Conservation (phyloP, 768 basidiomycete genomes). For the Pholiota molesta region DNA sequence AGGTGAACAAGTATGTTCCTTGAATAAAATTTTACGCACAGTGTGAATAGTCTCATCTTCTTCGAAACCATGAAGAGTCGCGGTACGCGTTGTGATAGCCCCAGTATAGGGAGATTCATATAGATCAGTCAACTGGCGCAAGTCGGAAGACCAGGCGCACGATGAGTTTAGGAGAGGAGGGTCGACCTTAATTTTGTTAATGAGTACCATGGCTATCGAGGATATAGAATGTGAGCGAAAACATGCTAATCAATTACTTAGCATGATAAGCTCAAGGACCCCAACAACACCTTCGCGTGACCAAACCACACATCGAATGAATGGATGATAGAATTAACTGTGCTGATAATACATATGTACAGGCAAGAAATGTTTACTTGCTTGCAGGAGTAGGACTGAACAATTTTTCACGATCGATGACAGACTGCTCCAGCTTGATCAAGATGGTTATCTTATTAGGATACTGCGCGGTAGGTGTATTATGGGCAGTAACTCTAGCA, state of each 20-base stretch:
- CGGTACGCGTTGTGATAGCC: conserved; percentile 81
- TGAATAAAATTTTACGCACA: conserved; percentile 39
- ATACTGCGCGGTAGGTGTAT: conserved; percentile 79
- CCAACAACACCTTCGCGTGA: conserved; percentile 11
- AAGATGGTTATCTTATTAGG: conserved; percentile 93
- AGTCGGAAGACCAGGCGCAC: conserved; percentile 80
- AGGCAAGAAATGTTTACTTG: conserved; percentile 5
- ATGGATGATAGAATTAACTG: not conserved
- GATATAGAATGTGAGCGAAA: not conserved
- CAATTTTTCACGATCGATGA: conserved; percentile 92
- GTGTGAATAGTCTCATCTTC: conserved; percentile 63
- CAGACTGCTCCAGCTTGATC: conserved; percentile 93
- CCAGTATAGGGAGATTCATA: conserved; percentile 72
- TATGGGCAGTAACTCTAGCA: conserved; percentile 94
- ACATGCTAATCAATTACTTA: not conserved
- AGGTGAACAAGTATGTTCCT: conserved; percentile 4
- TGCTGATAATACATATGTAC: conserved; percentile 7
- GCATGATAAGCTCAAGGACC: conserved; percentile 13
- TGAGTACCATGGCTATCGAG: conserved; percentile 50
- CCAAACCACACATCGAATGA: not conserved
- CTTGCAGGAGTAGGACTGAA: conserved; percentile 54
- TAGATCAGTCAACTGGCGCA: conserved; percentile 62
- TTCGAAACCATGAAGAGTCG: conserved; percentile 69
- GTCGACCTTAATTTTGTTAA: conserved; percentile 56
- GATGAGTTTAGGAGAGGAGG: conserved; percentile 80